Percentiles rank a stretch among this genome's conserved stretches.
Evolutionary conservation across 208 protist genomes (phyloP).

Genomic region (Endotrypanum monterogeii): DNA sequence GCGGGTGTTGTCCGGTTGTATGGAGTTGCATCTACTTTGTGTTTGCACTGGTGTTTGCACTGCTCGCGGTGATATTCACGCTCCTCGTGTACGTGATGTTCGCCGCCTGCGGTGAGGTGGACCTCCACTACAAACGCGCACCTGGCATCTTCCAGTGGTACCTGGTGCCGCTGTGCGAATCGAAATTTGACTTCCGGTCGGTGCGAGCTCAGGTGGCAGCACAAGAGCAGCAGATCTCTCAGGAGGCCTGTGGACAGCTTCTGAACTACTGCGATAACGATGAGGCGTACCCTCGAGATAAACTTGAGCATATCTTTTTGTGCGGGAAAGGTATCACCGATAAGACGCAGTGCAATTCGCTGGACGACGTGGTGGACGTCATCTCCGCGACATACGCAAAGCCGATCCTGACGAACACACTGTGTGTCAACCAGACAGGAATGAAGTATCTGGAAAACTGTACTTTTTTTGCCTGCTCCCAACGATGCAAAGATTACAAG

Average conservation of each 20-base stretch:
- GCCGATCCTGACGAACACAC: slow-evolving; percentile 41
- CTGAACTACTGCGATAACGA: slow-evolving; percentile 57
- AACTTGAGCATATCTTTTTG: slow-evolving; percentile 37
- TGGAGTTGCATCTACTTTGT: slow-evolving; percentile 65
- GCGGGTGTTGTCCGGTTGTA: slow-evolving; percentile 35
- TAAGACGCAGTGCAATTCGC: slow-evolving; percentile 29
- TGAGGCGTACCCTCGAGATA: slow-evolving; percentile 9
- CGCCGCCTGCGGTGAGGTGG: slow-evolving; percentile 61
- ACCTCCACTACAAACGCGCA: slow-evolving; percentile 60
- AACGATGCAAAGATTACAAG: slow-evolving; percentile 45
- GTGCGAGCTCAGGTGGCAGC: slow-evolving; percentile 34
- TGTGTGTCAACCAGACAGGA: slow-evolving; percentile 46
- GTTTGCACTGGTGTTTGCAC: slow-evolving; percentile 59
- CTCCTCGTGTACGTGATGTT: slow-evolving; percentile 45
- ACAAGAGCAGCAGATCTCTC: slow-evolving; percentile 19
- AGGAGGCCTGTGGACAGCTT: slow-evolving; percentile 49
- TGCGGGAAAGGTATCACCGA: slow-evolving; percentile 43
- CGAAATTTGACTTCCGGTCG: slow-evolving; percentile 39
- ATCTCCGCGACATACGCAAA: slow-evolving; percentile 47
- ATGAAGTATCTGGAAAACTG: slow-evolving; percentile 51
- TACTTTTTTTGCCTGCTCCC: slow-evolving; percentile 44
- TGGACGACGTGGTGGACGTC: slow-evolving; percentile 41
- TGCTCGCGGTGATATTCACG: slow-evolving; percentile 64
- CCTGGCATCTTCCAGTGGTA: slow-evolving; percentile 82
- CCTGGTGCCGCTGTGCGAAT: slow-evolving; percentile 68